phyloP scores from a whole-genome alignment of 495 filamentous ascomycete genomes.

The Recurvomyces mirabilis region DNA sequence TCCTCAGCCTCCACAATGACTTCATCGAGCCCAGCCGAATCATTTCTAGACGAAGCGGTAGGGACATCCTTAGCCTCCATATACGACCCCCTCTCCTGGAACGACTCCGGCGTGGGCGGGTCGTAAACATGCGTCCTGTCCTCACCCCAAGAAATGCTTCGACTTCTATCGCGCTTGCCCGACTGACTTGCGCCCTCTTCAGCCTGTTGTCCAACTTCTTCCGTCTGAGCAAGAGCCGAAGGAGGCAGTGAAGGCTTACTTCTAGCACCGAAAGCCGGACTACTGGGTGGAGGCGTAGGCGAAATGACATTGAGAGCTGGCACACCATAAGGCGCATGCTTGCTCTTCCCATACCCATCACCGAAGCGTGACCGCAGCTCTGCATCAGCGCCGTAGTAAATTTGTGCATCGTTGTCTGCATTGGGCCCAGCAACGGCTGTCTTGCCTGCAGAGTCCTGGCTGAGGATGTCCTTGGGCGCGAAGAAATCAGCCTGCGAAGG shows the following conservation, averaged over 20 bases:
- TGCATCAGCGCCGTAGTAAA: conserved; percentile 21
- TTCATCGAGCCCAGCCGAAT: conserved; percentile 8
- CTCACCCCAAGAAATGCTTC: conserved; percentile 32
- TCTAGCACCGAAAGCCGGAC: conserved; percentile 15
- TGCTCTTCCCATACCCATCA: neutral
- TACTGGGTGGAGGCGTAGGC: conserved; percentile 28
- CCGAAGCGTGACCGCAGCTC: conserved; percentile 2
- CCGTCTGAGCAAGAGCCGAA: conserved; percentile 17
- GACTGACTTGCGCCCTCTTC: neutral
- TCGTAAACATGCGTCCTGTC: conserved; percentile 30
- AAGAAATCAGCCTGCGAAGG: conserved; percentile 24
- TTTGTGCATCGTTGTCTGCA: conserved; percentile 23
- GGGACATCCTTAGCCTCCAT: conserved; percentile 3
- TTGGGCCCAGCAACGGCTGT: conserved; percentile 5
- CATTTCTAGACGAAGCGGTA: neutral
- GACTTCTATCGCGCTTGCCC: conserved; percentile 3
- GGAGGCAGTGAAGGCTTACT: conserved; percentile 13
- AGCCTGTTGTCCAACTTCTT: neutral
- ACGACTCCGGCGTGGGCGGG: conserved; percentile 27
- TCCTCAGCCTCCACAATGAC: conserved; percentile 13
- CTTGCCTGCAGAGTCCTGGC: conserved; percentile 11
- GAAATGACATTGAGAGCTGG: conserved; percentile 30
- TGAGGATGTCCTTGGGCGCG: conserved; percentile 16
- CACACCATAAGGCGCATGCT: conserved; percentile 23
- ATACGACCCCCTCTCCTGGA: conserved; percentile 22